A percentile compares a stretch with the other conserved stretches of the same genome.
Evolutionary conservation across 805 yeast genomes (phyloP).

Genomic region (Candida jianshihensis): DNA sequence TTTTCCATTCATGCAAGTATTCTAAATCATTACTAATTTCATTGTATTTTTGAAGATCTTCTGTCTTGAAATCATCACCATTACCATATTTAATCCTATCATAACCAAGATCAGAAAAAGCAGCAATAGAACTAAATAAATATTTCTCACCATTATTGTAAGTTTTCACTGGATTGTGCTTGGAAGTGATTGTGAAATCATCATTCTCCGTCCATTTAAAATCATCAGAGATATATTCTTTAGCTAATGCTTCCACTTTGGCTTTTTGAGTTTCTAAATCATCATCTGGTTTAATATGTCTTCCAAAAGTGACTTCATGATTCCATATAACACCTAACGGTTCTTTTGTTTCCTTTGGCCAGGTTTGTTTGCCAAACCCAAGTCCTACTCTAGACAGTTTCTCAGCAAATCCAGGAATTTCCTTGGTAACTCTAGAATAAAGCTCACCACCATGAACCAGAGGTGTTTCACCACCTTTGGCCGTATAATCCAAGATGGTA

Average conservation of each 20-base stretch:
- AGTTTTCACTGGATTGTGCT: conserved; percentile 17
- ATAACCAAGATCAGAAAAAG: conserved; percentile 13
- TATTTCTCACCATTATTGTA: conserved; percentile 11
- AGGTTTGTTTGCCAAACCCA: conserved; percentile 20
- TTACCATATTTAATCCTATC: conserved; percentile 16
- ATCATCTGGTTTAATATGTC: conserved; percentile 20
- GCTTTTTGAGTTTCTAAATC: conserved; percentile 19
- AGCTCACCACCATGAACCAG: conserved; percentile 28
- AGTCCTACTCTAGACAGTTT: conserved; percentile 21
- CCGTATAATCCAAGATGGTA: conserved; percentile 17
- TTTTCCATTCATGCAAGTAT: conserved; percentile 26
- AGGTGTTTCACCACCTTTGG: conserved; percentile 29
- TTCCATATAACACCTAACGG: conserved; percentile 21
- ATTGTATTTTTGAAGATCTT: conserved; percentile 15
- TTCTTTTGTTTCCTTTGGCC: conserved; percentile 16
- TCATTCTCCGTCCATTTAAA: conserved; percentile 22
- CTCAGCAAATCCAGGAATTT: conserved; percentile 18
- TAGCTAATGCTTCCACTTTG: conserved; percentile 21
- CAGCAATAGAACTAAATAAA: conserved; percentile 23
- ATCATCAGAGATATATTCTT: conserved; percentile 20
- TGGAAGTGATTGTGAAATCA: conserved; percentile 24
- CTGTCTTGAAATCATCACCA: conserved; percentile 12
- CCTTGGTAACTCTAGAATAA: conserved; percentile 15
- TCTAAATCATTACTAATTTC: conserved; percentile 17
- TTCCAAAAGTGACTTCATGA: conserved; percentile 27